Percentiles rank a stretch among this genome's conserved stretches.
Evolutionary conservation across 257 asterid genomes (phyloP).

Genomic region (Primulina eburnea): DNA sequence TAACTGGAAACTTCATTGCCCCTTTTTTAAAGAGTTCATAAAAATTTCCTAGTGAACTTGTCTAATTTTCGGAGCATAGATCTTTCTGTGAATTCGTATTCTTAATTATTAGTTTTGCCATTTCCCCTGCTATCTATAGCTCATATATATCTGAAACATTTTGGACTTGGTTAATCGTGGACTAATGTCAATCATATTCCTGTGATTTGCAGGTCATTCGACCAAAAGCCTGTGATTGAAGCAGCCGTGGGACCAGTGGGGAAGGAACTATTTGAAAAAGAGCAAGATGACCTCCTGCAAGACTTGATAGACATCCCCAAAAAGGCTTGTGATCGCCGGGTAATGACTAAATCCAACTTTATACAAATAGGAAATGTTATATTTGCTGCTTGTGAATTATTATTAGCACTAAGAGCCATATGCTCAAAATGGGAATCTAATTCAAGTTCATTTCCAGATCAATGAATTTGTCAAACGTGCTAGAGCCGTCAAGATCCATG

Average conservation of each 20-base stretch:
- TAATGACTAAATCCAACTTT: constrained; percentile 28
- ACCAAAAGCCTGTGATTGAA: constrained; percentile 75
- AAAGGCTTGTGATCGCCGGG: constrained; percentile 95
- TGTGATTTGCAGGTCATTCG: constrained; percentile 57
- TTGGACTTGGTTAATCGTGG: not conserved
- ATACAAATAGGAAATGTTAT: not conserved
- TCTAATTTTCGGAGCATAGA: not conserved
- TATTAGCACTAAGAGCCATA: not conserved
- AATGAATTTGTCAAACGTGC: constrained; percentile 94
- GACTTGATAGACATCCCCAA: constrained; percentile 93
- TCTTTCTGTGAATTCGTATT: not conserved
- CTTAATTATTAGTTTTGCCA: not conserved
- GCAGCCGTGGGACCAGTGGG: constrained; percentile 66
- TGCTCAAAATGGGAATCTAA: not conserved
- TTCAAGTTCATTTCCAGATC: constrained; percentile 40
- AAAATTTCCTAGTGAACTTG: not conserved
- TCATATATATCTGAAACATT: not conserved
- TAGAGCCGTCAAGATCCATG: constrained; percentile 91
- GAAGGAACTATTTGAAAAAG: constrained; percentile 85
- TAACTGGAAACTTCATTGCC: constrained; percentile 9
- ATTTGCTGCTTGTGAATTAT: not conserved
- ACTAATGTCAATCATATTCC: not conserved
- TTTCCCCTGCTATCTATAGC: not conserved
- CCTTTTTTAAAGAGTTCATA: not conserved
- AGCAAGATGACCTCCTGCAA: constrained; percentile 84